Evolutionary conservation across 352 stramenopile species (phyloP).

Genomic region (Globisporangium carolinianum): DNA sequence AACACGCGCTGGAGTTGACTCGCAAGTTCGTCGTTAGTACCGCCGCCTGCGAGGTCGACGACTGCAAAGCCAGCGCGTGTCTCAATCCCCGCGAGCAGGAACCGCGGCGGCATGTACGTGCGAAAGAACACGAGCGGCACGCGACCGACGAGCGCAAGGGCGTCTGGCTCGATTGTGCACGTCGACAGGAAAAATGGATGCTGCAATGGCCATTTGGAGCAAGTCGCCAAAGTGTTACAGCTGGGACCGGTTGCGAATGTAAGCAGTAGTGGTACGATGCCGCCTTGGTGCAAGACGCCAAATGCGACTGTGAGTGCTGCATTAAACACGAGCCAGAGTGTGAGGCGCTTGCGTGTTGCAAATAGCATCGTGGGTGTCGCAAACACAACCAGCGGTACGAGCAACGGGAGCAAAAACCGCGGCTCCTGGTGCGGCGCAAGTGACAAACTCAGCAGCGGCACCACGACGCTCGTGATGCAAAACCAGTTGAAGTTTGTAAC

Average conservation of each 20-base stretch:
- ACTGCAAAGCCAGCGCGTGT: conserved; percentile 24
- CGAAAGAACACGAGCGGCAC: conserved; percentile 54
- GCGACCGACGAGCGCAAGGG: conserved; percentile 4
- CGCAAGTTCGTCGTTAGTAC: conserved; percentile 1
- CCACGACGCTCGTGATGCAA: conserved; percentile 32
- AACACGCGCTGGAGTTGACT: conserved; percentile 8
- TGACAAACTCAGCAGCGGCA: conserved; percentile 80
- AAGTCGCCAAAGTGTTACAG: too few relatives aligned
- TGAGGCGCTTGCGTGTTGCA: conserved; percentile 1
- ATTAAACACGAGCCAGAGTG: conserved; percentile 57
- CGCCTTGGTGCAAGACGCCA: conserved; percentile 64
- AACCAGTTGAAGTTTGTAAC: background rate
- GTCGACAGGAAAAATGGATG: conserved; percentile 8
- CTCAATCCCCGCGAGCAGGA: conserved; percentile 35
- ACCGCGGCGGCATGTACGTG: conserved; percentile 80
- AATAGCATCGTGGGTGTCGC: conserved; percentile 1
- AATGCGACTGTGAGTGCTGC: conserved; percentile 47
- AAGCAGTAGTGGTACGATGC: conserved; percentile 53
- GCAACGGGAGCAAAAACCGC: conserved; percentile 84
- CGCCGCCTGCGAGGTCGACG: conserved; percentile 43
- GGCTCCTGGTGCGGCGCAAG: conserved; percentile 92
- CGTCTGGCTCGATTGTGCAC: conserved; percentile 23
- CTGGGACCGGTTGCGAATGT: conserved; percentile 17
- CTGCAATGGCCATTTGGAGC: too few relatives aligned
- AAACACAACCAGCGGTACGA: conserved; percentile 81